Evolutionary conservation across 495 filamentous ascomycete species (phyloP).

Genomic region (Penicillium goetzii): DNA sequence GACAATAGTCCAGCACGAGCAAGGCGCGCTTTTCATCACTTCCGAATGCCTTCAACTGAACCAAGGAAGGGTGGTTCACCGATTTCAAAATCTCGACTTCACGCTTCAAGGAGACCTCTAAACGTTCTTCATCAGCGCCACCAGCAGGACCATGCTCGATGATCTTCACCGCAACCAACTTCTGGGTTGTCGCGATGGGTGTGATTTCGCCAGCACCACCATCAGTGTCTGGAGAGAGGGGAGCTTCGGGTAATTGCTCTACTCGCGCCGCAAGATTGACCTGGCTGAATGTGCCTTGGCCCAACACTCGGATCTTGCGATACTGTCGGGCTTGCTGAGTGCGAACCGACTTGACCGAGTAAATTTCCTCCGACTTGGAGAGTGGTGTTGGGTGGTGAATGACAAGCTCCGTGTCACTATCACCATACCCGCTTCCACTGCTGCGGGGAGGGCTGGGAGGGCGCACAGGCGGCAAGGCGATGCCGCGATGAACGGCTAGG

Average conservation of each 20-base stretch:
- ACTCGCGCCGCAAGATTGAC: conserved; percentile 82
- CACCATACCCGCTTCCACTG: conserved; percentile 49
- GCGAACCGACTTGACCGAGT: conserved; percentile 50
- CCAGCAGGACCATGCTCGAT: conserved; percentile 93
- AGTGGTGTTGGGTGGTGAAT: conserved; percentile 28
- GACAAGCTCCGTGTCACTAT: conserved; percentile 38
- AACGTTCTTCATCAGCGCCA: conserved; percentile 83
- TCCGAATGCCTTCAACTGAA: conserved; percentile 86
- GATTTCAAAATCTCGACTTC: conserved; percentile 91
- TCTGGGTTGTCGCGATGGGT: conserved; percentile 56
- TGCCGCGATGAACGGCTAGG: conserved; percentile 74
- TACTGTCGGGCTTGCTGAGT: conserved; percentile 58
- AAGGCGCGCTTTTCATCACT: conserved; percentile 79
- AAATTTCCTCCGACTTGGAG: conserved; percentile 40
- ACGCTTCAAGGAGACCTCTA: conserved; percentile 89
- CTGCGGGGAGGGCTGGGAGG: conserved; percentile 77
- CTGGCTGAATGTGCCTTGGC: conserved; percentile 93
- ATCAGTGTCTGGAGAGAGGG: conserved; percentile 35
- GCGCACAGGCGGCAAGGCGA: conserved; percentile 58
- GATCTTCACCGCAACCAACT: conserved; percentile 91
- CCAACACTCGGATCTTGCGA: conserved; percentile 76
- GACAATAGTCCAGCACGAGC: conserved; percentile 87
- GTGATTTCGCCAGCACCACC: conserved; percentile 45
- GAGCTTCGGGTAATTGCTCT: conserved; percentile 32
- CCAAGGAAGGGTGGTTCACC: conserved; percentile 84